Evolutionary conservation across 2,329 filamentous ascomycete species (phyloP).

Genomic region (Xylariaceae sp.): DNA sequence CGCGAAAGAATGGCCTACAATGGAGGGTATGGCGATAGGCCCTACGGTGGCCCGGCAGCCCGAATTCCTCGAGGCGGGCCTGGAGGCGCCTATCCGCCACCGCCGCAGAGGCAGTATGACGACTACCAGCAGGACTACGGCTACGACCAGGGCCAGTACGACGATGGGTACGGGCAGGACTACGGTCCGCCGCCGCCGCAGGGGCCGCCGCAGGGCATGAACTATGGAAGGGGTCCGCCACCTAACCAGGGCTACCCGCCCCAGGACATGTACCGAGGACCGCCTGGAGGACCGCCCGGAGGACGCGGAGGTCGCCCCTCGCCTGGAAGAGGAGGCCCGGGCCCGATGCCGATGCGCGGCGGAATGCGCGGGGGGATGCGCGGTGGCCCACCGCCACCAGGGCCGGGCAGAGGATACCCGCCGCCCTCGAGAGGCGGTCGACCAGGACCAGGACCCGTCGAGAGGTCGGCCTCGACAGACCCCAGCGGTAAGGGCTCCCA

Average conservation of each 20-base stretch:
- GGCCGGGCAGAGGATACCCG: constrained; percentile 19
- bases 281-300: constrained; percentile 27
- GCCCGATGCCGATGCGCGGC: constrained; percentile 38
- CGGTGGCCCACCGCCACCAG: too few relatives aligned
- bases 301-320: constrained; percentile 34
- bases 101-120: constrained; percentile 31
- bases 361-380: constrained; percentile 22
- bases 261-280: constrained; percentile 38
- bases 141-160: constrained; percentile 37
- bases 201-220: constrained; percentile 40
- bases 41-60: constrained; percentile 39
- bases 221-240: constrained; percentile 36
- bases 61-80: constrained; percentile 26
- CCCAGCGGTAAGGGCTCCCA: constrained; percentile 16
- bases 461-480: constrained; percentile 31
- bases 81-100: constrained; percentile 18
- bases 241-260: constrained; percentile 31
- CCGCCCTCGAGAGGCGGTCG: constrained; percentile 22
- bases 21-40: constrained; percentile 37
- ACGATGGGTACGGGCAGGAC: constrained; percentile 33
- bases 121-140: constrained; percentile 39
- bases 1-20: constrained; percentile 41
- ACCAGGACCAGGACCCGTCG: constrained; percentile 13
- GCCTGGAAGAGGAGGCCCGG: constrained; percentile 39
- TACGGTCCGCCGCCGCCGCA: constrained; percentile 30